A percentile compares a stretch with the other conserved stretches of the same genome.
Conservation (phyloP, 129 eudicot genomes). For the carrot (Daucus carota) region DNA sequence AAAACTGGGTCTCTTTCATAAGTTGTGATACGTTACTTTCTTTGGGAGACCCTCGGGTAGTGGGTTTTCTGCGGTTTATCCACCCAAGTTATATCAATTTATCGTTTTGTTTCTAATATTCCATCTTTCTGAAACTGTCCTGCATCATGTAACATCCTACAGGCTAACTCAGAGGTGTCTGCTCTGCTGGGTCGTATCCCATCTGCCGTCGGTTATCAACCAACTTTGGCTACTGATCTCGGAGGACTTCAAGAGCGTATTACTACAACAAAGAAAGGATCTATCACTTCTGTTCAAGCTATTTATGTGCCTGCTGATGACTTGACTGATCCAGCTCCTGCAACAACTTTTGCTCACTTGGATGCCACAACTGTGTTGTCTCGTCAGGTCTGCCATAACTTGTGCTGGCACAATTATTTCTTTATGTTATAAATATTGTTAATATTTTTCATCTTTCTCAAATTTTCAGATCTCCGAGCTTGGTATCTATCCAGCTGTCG, state of each 20-base stretch:
- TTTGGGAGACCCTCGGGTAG: too few species aligned
- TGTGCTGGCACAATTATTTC: background rate
- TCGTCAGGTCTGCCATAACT: conserved; percentile 45
- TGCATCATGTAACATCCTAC: background rate
- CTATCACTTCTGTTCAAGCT: conserved; percentile 85
- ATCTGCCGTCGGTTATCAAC: conserved; percentile 95
- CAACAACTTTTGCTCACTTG: conserved; percentile 96
- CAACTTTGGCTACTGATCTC: conserved; percentile 94
- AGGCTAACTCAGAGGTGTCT: conserved; percentile 97
- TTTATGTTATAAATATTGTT: background rate
- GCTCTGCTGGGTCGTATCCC: conserved; percentile 93
- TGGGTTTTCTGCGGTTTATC: too few species aligned
- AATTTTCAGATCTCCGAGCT: conserved; percentile 70
- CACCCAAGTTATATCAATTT: too few species aligned
- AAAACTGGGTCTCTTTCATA: too few species aligned
- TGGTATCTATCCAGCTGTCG: conserved; percentile 97
- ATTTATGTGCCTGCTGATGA: conserved; percentile 96
- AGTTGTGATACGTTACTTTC: too few species aligned
- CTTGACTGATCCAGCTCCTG: conserved; percentile 96
- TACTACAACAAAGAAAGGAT: conserved; percentile 86
- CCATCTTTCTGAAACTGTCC: too few species aligned
- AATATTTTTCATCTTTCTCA: background rate
- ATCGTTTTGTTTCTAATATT: too few species aligned
- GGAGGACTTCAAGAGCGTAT: conserved; percentile 97
- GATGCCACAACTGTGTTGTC: conserved; percentile 94